Percentiles rank a stretch among this genome's conserved stretches.
phyloP scores from a whole-genome alignment of 257 asterid species.

The Salvia miltiorrhiza region DNA sequence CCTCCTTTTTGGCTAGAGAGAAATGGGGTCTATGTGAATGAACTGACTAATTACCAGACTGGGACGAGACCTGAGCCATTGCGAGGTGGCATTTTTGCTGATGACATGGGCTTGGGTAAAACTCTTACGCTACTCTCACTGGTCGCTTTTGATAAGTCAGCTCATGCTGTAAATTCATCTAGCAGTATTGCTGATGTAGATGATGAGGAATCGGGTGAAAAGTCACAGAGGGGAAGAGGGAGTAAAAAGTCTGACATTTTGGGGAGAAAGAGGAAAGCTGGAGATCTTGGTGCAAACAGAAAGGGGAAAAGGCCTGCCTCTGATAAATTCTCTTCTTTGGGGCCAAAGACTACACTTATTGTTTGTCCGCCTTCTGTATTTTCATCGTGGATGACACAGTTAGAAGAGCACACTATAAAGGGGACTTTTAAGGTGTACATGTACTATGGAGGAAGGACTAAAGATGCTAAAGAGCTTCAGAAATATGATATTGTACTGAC shows the following conservation, averaged over 20 bases:
- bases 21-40: constrained; percentile 53
- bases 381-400: constrained; percentile 69
- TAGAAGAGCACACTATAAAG: constrained; percentile 64
- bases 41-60: constrained; percentile 57
- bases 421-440: constrained; percentile 60
- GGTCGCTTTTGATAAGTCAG: constrained; percentile 63
- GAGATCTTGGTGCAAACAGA: constrained; percentile 25
- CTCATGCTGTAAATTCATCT: constrained; percentile 18
- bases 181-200: constrained; percentile 26
- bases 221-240: constrained; percentile 46
- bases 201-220: constrained; percentile 28
- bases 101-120: constrained; percentile 92
- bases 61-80: constrained; percentile 63
- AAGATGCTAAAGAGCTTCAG: constrained; percentile 51
- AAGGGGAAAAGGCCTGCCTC: constrained; percentile 31
- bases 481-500: constrained; percentile 70
- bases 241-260: constrained; percentile 23
- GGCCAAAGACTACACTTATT: constrained; percentile 49
- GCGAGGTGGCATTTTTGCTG: constrained; percentile 85
- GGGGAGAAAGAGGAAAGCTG: constrained; percentile 32
- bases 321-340: constrained; percentile 15
- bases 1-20: constrained; percentile 83
- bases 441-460: constrained; percentile 73
- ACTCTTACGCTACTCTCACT: constrained; percentile 77
- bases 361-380: constrained; percentile 82